A percentile compares a stretch with the other conserved stretches of the same genome.
phyloP scores from a whole-genome alignment of 2,329 filamentous ascomycete genomes.

The Teratosphaeriaceae sp. region DNA sequence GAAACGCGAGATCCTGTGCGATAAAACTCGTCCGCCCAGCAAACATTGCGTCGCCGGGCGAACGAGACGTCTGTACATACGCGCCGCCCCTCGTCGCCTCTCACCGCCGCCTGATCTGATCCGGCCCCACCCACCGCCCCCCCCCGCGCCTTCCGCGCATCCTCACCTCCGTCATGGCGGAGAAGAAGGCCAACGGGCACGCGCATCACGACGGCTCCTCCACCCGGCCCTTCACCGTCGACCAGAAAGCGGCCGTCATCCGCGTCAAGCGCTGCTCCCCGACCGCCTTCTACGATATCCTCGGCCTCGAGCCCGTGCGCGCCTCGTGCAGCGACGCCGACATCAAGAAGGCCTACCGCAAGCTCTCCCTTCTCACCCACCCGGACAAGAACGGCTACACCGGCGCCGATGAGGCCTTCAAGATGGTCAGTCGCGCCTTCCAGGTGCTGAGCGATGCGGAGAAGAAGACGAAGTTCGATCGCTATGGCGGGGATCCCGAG shows the following conservation, averaged over 20 bases:
- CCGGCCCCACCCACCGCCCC: conserved; percentile 3
- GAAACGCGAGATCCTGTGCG: neutral
- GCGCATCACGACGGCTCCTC: conserved; percentile 68
- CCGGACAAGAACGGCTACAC: conserved; percentile 98
- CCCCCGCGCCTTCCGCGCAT: neutral
- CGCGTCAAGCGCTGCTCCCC: conserved; percentile 76
- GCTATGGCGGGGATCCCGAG: conserved; percentile 87
- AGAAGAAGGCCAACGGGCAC: conserved; percentile 6
- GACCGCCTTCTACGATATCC: conserved; percentile 93
- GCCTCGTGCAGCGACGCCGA: conserved; percentile 68
- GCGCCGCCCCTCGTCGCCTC: neutral
- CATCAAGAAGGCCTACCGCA: conserved; percentile 97
- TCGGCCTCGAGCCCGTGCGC: conserved; percentile 62
- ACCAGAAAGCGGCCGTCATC: conserved; percentile 87
- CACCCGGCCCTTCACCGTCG: conserved; percentile 71
- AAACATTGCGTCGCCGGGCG: neutral
- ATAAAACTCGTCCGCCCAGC: neutral
- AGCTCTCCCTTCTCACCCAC: conserved; percentile 88
- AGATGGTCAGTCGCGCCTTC: conserved; percentile 93
- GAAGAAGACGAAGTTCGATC: conserved; percentile 83
- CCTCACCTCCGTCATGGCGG: conserved; percentile 7
- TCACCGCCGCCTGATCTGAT: neutral
- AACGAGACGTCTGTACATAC: neutral
- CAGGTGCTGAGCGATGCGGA: conserved; percentile 88
- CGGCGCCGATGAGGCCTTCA: conserved; percentile 95